Percentiles rank a stretch among this genome's conserved stretches.
These are phyloP conservation scores for Digitaria exilis DNA, from an alignment of 202 grass and related monocot genomes.

Conservation along the genomic window DNA sequence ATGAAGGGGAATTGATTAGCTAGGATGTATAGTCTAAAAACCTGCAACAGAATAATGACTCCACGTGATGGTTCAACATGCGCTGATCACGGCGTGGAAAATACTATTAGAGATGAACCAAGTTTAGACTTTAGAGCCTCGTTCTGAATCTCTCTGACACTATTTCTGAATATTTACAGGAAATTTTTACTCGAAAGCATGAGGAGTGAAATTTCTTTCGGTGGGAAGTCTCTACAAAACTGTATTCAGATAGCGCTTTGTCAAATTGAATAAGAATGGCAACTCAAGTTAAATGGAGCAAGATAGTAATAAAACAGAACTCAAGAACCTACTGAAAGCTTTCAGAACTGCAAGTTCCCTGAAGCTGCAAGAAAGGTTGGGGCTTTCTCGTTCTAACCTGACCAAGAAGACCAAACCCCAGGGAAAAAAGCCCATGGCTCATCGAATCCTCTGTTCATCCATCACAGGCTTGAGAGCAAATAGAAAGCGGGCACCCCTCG, in stretches of 20 bases:
- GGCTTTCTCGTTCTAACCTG: constrained; percentile 19
- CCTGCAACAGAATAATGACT: neutral
- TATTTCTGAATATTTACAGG: neutral
- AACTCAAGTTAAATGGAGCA: neutral
- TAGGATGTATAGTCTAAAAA: neutral
- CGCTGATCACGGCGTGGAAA: neutral
- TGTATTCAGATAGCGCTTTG: neutral
- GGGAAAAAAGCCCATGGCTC: constrained; percentile 29
- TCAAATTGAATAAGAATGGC: constrained; percentile 2
- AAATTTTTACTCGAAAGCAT: constrained; percentile 21
- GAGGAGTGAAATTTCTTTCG: neutral
- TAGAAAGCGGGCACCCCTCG: neutral
- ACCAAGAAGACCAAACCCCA: neutral
- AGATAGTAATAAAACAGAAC: neutral
- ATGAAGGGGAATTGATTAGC: neutral
- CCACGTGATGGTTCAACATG: constrained; percentile 29
- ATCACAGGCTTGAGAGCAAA: neutral
- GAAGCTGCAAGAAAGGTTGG: neutral
- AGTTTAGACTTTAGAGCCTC: neutral
- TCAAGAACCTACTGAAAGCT: constrained; percentile 11
- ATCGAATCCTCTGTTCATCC: neutral
- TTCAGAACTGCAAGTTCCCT: neutral
- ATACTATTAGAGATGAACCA: neutral
- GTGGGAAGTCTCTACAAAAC: neutral
- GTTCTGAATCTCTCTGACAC: constrained; percentile 18